These are phyloP conservation scores for Wickerhamiella nectarea DNA, from an alignment of 805 yeast species.

Conservation along the genomic window DNA sequence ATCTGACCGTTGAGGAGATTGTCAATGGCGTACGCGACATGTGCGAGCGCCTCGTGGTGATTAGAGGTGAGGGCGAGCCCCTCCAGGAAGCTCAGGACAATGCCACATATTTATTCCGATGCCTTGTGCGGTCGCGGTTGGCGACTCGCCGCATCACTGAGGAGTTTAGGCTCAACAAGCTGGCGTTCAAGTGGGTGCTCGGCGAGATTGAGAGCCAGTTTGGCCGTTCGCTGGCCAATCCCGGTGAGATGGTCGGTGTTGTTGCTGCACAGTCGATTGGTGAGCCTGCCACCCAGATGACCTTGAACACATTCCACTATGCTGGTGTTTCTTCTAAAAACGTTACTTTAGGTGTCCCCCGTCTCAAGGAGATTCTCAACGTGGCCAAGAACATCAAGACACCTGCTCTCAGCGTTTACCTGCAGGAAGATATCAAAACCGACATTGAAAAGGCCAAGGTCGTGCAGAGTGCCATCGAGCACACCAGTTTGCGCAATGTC, in stretches of 20 bases:
- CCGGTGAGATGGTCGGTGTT: constrained; percentile 98
- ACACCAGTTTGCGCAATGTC: constrained; percentile 85
- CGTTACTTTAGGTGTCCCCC: constrained; percentile 94
- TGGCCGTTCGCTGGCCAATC: constrained; percentile 80
- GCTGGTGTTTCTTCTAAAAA: constrained; percentile 96
- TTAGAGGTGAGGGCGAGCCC: constrained; percentile 68
- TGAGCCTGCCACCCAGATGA: constrained; percentile 98
- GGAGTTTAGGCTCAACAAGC: constrained; percentile 71
- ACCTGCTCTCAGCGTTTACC: constrained; percentile 96
- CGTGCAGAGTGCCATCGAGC: constrained; percentile 93
- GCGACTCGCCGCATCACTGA: constrained; percentile 83
- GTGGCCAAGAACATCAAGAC: constrained; percentile 98
- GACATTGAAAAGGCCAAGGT: constrained; percentile 91
- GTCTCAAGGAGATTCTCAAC: constrained; percentile 92
- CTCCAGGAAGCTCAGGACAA: constrained; percentile 78
- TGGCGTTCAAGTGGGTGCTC: constrained; percentile 89
- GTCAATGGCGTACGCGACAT: constrained; percentile 57
- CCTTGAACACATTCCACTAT: constrained; percentile 92
- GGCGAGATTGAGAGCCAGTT: constrained; percentile 92
- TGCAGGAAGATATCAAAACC: constrained; percentile 62
- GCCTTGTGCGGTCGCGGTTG: constrained; percentile 82
- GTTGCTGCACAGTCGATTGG: constrained; percentile 96
- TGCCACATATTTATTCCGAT: constrained; percentile 81
- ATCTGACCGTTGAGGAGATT: constrained; percentile 72
- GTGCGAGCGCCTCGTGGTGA: constrained; percentile 52